Conservation (phyloP, 108 stramenopile genomes). For the Fragilariopsis cylindrus region DNA sequence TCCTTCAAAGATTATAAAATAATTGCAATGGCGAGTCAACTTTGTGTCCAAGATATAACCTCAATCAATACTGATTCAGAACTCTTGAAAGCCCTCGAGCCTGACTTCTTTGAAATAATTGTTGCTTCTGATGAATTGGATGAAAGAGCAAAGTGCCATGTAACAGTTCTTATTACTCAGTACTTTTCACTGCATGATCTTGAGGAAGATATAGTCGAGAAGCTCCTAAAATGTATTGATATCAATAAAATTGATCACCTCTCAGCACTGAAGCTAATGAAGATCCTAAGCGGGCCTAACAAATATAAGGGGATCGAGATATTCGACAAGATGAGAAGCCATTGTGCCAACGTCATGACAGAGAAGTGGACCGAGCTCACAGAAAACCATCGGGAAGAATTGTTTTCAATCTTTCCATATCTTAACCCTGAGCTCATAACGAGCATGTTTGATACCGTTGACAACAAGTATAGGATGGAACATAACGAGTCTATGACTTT, state of each 20-base stretch:
- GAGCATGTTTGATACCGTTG: constrained; percentile 26
- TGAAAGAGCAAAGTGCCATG: constrained; percentile 17
- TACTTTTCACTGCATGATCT: constrained; percentile 29
- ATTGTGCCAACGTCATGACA: constrained; percentile 28
- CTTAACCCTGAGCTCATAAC: constrained; percentile 16
- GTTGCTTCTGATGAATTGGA: constrained; percentile 33
- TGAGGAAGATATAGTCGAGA: constrained; percentile 23
- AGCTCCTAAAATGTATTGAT: constrained; percentile 15
- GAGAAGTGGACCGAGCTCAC: constrained; percentile 36
- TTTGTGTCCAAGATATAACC: constrained; percentile 22
- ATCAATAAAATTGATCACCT: constrained; percentile 23
- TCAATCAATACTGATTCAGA: constrained; percentile 16
- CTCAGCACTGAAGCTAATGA: constrained; percentile 31
- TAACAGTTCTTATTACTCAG: constrained; percentile 25
- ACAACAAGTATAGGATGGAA: constrained; percentile 11
- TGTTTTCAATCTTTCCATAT: constrained; percentile 21
- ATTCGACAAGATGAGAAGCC: constrained; percentile 25
- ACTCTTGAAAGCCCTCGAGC: constrained; percentile 22
- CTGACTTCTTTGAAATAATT: constrained; percentile 34
- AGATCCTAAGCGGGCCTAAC: constrained; percentile 20
- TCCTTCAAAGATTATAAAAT: constrained; percentile 35
- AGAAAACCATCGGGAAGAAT: constrained; percentile 11
- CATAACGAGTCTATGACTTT: constrained; percentile 15
- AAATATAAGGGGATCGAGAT: constrained; percentile 7
- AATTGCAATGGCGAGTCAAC: constrained; percentile 10